Percentiles rank a stretch among this genome's conserved stretches.
phyloP scores from a whole-genome alignment of 2,329 filamentous ascomycete genomes.

The Cladosporium colombiae region DNA sequence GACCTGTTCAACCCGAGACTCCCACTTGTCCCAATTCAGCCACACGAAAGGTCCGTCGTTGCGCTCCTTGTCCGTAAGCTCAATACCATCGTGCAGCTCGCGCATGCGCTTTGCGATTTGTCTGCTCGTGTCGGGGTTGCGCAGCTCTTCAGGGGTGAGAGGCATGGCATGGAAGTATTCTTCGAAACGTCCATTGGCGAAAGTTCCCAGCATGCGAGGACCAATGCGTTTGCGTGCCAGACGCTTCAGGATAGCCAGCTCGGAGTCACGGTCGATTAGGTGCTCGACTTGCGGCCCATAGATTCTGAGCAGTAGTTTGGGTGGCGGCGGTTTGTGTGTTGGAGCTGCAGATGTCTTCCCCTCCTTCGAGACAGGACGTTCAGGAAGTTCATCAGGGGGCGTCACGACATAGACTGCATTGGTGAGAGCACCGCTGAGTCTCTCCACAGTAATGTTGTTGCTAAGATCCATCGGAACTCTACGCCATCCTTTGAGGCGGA shows the following conservation, averaged over 20 bases:
- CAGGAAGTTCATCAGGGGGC: slow-evolving; percentile 66
- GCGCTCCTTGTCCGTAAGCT: slow-evolving; percentile 76
- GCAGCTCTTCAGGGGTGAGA: slow-evolving; percentile 73
- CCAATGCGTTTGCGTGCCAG: slow-evolving; percentile 91
- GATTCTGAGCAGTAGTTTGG: slow-evolving; percentile 83
- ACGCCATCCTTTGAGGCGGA: slow-evolving; percentile 89
- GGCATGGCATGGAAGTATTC: slow-evolving; percentile 86
- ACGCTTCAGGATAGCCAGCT: slow-evolving; percentile 81
- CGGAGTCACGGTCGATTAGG: slow-evolving; percentile 88
- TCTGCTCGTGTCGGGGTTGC: slow-evolving; percentile 77
- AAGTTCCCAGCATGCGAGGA: slow-evolving; percentile 85
- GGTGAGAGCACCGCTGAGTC: slow-evolving; percentile 86
- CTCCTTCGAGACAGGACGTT: slow-evolving; percentile 37
- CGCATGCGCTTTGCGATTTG: slow-evolving; percentile 98
- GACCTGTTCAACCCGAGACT: slow-evolving; percentile 65
- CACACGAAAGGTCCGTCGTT: slow-evolving; percentile 80
- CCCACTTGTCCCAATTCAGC: slow-evolving; percentile 94
- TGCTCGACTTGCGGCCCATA: slow-evolving; percentile 96
- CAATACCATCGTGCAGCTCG: slow-evolving; percentile 91
- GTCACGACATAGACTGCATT: slow-evolving; percentile 96
- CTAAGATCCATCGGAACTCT: slow-evolving; percentile 73
- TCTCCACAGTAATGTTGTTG: slow-evolving; percentile 67
- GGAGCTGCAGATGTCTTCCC: slow-evolving; percentile 36
- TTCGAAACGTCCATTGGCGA: slow-evolving; percentile 92
- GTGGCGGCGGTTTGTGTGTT: slow-evolving; percentile 52